Base-by-base conservation (phyloP, 352 stramenopile genomes). In the Globisporangium abappressorium region DNA sequence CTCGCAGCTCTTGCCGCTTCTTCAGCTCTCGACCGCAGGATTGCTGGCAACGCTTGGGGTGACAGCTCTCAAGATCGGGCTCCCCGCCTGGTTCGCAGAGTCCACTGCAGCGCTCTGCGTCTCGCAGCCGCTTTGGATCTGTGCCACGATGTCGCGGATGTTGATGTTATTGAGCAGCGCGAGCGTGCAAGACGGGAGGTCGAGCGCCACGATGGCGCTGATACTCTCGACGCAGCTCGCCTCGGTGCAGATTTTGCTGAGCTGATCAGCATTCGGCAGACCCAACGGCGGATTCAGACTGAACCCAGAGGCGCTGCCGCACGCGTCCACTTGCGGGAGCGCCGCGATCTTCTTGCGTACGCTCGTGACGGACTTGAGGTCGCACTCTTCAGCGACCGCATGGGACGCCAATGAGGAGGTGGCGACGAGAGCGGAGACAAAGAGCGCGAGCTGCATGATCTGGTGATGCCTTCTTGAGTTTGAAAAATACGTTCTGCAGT, bases 141-240 rank as follows among this genome's bases (percentile, higher is more conserved):
- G 56, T 20, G 33, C 26, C 5, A 69, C 33, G 15, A 76, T 64
- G 26, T 68, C 53, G 5, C 55, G 58, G 2, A 76, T 57, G 56
- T 76, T 73, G 36, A 71, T 66, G 33, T 61, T 65, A 30, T 76
- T 73, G 18, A 76, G 36, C 70, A 76, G 72, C 15, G 46, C 49
- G 62, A 76, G 72, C 3, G 70, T 73, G 33, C 70, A 76, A 1
- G 70, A 76, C n/a, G 66, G 62, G 1, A 73, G 3, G 15, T 71
- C 57, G 38, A 76, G 41, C 5, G 24, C 14, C 8, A 20, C 41
- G 18, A 77, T 61, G 20, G 33, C 33, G 9, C 20, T 28, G 30
- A 61, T 8, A 9, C 56, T 61, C 20, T 46, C 56, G 8, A 61
- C 6, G 56, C 56, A 61, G 20, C 56, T 61, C 33, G 33, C 11